Conservation (phyloP, 768 basidiomycete genomes). For the Pleurotus sapidus region DNA sequence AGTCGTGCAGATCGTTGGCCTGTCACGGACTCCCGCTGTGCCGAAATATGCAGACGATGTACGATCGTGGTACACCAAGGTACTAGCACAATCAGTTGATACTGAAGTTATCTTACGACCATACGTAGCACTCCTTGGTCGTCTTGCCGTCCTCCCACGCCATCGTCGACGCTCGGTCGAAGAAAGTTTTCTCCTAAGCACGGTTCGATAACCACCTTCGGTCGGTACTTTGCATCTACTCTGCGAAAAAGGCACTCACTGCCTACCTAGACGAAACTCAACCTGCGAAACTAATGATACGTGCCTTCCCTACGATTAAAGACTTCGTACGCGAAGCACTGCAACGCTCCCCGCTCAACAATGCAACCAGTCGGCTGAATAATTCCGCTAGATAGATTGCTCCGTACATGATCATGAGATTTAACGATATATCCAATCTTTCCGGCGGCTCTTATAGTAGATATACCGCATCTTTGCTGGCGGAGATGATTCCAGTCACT, state of each 20-base stretch:
- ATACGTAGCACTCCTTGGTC: conserved; percentile 66
- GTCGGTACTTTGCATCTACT: conserved; percentile 33
- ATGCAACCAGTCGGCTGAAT: conserved; percentile 2
- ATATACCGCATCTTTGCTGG: conserved; percentile 19
- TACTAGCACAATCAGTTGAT: conserved; percentile 21
- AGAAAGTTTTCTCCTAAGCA: conserved; percentile 57
- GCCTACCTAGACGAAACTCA: conserved; percentile 56
- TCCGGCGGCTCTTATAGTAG: conserved; percentile 11
- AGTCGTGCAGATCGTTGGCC: conserved; percentile 78
- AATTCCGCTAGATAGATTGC: background rate
- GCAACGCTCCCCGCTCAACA: conserved; percentile 8
- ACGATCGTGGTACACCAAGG: conserved; percentile 72
- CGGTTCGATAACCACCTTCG: conserved; percentile 59
- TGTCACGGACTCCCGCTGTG: conserved; percentile 48
- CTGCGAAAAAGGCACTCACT: background rate
- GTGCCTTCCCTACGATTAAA: conserved; percentile 62
- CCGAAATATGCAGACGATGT: conserved; percentile 57
- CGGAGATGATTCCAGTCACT: conserved; percentile 36
- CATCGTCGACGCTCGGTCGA: conserved; percentile 38
- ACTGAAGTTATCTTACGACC: conserved; percentile 5
- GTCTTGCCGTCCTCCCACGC: conserved; percentile 66
- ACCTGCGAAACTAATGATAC: conserved; percentile 71
- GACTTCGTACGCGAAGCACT: conserved; percentile 45
- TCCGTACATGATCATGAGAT: background rate
- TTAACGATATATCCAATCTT: background rate